A percentile compares a stretch with the other conserved stretches of the same genome.
Conservation (phyloP, 1,284 basidiomycete species). For the Polyporus tsugae region DNA sequence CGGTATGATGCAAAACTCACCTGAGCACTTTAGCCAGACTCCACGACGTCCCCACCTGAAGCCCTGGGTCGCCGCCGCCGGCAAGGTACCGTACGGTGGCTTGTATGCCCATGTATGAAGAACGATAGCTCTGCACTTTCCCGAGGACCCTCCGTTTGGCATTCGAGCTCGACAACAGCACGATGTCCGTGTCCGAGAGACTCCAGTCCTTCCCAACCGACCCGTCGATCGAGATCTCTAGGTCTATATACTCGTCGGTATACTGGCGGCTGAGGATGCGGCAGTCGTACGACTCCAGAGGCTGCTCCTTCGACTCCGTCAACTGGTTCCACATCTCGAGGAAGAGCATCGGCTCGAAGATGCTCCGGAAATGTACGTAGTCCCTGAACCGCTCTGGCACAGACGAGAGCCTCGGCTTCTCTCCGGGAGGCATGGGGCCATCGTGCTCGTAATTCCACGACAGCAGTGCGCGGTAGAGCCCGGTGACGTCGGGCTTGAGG, state of each 20-base stretch:
- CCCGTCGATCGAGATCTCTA: slow-evolving; percentile 71
- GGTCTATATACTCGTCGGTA: slow-evolving; percentile 76
- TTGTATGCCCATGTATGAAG: slow-evolving; percentile 58
- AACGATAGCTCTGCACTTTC: slow-evolving; percentile 80
- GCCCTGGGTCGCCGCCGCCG: slow-evolving; percentile 61
- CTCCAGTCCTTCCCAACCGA: slow-evolving; percentile 74
- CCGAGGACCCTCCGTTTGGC: slow-evolving; percentile 69
- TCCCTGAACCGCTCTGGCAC: slow-evolving; percentile 77
- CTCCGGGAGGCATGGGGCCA: slow-evolving; percentile 65
- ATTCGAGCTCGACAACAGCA: slow-evolving; percentile 68
- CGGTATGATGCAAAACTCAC: slow-evolving; percentile 49
- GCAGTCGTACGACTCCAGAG: slow-evolving; percentile 60
- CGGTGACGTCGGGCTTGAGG: slow-evolving; percentile 84
- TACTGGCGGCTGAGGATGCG: slow-evolving; percentile 71
- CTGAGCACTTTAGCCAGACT: slow-evolving; percentile 83
- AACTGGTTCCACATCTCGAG: slow-evolving; percentile 96
- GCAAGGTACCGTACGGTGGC: slow-evolving; percentile 58
- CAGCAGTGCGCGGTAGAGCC: slow-evolving; percentile 83
- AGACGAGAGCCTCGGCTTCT: slow-evolving; percentile 44
- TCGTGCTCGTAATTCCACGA: slow-evolving; percentile 87
- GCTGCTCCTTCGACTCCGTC: slow-evolving; percentile 75
- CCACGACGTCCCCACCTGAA: slow-evolving; percentile 76
- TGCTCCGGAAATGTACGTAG: slow-evolving; percentile 74
- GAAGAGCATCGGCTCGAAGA: slow-evolving; percentile 90
- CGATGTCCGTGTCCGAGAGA: slow-evolving; percentile 82